Evolutionary conservation across 148 eudicot species (phyloP), one percentile per base, ranked within the genome.

Genomic region (Euryodendron excelsum): DNA sequence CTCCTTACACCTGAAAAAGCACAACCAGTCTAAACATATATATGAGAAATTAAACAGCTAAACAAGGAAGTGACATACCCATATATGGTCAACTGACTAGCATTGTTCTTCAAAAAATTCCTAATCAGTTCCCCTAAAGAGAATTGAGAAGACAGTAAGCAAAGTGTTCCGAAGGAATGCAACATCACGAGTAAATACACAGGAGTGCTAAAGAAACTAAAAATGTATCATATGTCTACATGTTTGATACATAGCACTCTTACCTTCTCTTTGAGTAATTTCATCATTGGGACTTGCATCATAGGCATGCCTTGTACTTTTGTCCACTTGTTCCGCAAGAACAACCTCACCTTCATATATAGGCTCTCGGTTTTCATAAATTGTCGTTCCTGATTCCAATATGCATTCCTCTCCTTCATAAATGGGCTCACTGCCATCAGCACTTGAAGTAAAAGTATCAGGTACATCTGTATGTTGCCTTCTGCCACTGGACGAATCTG

Each of bases 391-490:
- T 62, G 91, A 83, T 77, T 91, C 97, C 81, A 85, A 71, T 82
- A 95, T 91, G 86, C 93, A 80, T 78, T 95, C 99, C 83, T 95
- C 99, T 58, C 99, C 99, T 90, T 91, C 97, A 78, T 93, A 93
- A 23, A 95, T 82, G 69, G 99, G 99, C 78, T 95, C 97, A 82
- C 87, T 81, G 34, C 79, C 88, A 83, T 86, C 89, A 78, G 82
- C 80, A 81, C 84, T 85, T 1, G 92, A 77, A 50, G 85, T 70
- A 80, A 85, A 81, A 71, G 87, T 76, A 79, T 92, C 91, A 71
- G 84, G 83, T 52, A 84, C 83, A 81, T 86, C 90, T 72, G 44
- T 65, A 36, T 78, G 69, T 69, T 82, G 82, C 33, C 73, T 83
- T 80, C 77, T 77, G 44, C 70, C 85, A 77, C 79, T 81, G 67